Conservation (phyloP, 2,329 filamentous ascomycete species). For the Cladophialophora exuberans region DNA sequence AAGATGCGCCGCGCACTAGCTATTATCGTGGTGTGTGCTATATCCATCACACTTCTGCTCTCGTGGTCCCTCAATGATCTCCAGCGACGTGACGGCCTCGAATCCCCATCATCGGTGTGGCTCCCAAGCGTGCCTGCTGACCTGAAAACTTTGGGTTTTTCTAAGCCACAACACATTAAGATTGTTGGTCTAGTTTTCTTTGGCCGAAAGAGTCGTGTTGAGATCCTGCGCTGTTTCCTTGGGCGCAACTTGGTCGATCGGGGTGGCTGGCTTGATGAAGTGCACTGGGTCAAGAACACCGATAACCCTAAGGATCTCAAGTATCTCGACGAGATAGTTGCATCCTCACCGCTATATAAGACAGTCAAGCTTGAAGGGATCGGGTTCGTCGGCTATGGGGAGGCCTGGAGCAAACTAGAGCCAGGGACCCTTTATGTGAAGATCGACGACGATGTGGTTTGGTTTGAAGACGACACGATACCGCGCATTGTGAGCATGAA, state of each 20-base stretch:
- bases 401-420: conserved; percentile 35
- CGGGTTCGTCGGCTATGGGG: conserved; percentile 40
- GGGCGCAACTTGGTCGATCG: conserved; percentile 51
- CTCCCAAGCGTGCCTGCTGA: conserved; percentile 2
- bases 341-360: conserved; percentile 44
- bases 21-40: neutral
- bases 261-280: conserved; percentile 50
- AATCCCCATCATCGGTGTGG: conserved; percentile 9
- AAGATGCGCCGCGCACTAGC: neutral
- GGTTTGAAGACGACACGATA: conserved; percentile 51
- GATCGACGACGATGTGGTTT: conserved; percentile 52
- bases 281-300: conserved; percentile 51
- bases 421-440: conserved; percentile 47
- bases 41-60: neutral
- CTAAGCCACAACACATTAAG: conserved; percentile 22
- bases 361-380: conserved; percentile 40
- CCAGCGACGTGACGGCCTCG: neutral
- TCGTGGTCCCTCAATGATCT: neutral
- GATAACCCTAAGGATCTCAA: conserved; percentile 44
- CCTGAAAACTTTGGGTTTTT: conserved; percentile 8
- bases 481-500: conserved; percentile 58
- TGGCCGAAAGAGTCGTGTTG: conserved; percentile 49
- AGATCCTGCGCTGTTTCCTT: conserved; percentile 54
- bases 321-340: conserved; percentile 46
- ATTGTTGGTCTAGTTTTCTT: conserved; percentile 54